Evolutionary conservation across 768 basidiomycete genomes (phyloP), one percentile per base, ranked within the genome.

Genomic region (Trametes maxima): DNA sequence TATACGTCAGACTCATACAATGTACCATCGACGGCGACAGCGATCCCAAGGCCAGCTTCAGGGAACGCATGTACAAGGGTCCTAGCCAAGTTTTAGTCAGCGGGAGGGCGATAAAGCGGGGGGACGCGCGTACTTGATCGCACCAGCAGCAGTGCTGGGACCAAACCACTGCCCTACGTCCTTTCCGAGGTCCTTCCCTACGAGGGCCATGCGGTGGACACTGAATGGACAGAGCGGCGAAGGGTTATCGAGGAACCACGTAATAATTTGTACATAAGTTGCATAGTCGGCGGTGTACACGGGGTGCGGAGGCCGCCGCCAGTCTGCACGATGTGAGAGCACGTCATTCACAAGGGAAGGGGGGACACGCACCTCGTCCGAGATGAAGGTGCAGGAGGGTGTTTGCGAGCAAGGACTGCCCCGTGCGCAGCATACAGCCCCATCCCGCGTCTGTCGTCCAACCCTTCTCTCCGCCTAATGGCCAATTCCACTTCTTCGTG

Each of bases 151-250:
- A 0, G 92, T 94, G 70, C 92, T 95, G 0, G 96, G 96, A 0
- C 96, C 96, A 69, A 98, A 98, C 96, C 96, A 98, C 73, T 94
- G 90, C 0, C 96, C 96, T 0, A 98, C 90, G 65, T 94, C 92
- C 63, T 92, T 98, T 13, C 96, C 96, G 1, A 98, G 82, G 67
- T 95, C 90, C 70, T 98, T 95, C 0, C 96, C 96, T 0, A 95
- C 90, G 21, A 95, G 78, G 0, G 95, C 95, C 90, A 99, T 97
- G 48, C 94, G 84, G 74, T 99, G 96, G 7, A 99, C 92, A 65
- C 92, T 91, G 72, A 99, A 99, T 0, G 96, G 96, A 17, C 89
- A 87, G 33, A 88, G 79, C 0, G 91, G 85, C 0, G 87, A 82
- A 0, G 95, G 95, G 2, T 89, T 88, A 71, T 99, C 96, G 47